These are phyloP conservation scores for Starmerella tilneyi DNA, from an alignment of 805 yeast species.

Conservation along the genomic window DNA sequence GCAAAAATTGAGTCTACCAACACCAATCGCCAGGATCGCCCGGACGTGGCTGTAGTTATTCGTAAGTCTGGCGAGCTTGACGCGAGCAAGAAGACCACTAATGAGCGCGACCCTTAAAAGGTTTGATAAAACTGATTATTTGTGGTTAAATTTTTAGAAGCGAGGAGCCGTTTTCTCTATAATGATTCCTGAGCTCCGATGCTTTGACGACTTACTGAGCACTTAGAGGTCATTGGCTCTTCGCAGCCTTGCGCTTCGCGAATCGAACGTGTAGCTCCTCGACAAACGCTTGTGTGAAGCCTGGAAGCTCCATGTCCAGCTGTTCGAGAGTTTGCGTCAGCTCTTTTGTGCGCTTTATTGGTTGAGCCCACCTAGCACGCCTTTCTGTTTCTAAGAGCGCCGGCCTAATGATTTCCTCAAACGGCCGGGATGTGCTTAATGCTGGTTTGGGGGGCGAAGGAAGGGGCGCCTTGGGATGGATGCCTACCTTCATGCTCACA, in stretches of 20 bases:
- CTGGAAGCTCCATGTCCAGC: constrained; percentile 48
- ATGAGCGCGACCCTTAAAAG: constrained; percentile 19
- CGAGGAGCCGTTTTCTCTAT: too few relatives aligned
- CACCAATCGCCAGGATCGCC: constrained; percentile 63
- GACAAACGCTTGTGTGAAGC: constrained; percentile 53
- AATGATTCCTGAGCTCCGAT: too few relatives aligned
- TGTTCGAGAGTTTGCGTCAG: constrained; percentile 36
- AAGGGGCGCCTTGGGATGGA: neutral
- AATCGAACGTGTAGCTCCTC: constrained; percentile 42
- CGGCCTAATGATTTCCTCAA: neutral
- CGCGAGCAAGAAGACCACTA: neutral
- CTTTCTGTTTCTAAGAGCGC: neutral
- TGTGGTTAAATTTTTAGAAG: too few relatives aligned
- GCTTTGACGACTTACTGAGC: too few relatives aligned
- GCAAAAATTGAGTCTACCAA: constrained; percentile 60
- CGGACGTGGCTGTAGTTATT: constrained; percentile 54
- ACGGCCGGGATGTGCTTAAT: neutral
- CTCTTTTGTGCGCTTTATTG: constrained; percentile 34
- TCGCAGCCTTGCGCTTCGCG: too few relatives aligned
- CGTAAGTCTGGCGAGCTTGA: constrained; percentile 60
- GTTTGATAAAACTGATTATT: too few relatives aligned
- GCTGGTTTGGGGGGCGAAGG: neutral
- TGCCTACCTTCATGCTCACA: too few relatives aligned
- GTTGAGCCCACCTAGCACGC: neutral
- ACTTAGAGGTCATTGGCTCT: too few relatives aligned